Evolutionary conservation across 192 early-diverging fungal genomes (phyloP).

Genomic region (Chytriomyces sp.): DNA sequence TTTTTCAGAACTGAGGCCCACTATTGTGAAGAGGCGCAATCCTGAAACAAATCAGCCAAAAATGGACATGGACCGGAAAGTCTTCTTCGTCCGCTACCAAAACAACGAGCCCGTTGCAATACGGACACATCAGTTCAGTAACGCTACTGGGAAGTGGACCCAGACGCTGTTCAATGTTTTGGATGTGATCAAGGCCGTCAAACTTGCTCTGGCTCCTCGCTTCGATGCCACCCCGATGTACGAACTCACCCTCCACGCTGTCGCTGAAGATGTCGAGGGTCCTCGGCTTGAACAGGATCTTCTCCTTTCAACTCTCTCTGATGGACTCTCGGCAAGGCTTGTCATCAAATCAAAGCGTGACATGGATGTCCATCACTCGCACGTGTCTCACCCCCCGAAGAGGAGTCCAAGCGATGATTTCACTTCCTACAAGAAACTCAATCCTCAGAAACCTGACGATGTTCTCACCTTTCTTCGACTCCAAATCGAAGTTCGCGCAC

Average conservation of each 20-base stretch:
- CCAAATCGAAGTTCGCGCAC: no score
- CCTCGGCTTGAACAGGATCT: neutral
- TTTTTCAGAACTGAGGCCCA: no score
- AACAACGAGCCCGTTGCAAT: neutral
- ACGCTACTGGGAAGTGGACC: neutral
- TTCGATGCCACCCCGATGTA: neutral
- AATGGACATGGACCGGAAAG: no score
- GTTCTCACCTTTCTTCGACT: no score
- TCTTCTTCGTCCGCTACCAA: slow-evolving; percentile 5
- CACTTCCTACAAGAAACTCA: no score
- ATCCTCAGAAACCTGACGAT: no score
- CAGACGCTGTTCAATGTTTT: neutral
- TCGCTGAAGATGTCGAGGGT: slow-evolving; percentile 1
- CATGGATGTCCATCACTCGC: no score
- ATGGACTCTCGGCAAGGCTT: no score
- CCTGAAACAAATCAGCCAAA: no score
- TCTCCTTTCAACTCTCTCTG: neutral
- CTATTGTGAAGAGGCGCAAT: no score
- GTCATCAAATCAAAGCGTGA: neutral
- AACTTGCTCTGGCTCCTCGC: neutral
- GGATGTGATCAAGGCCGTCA: neutral
- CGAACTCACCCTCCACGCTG: slow-evolving; percentile 8
- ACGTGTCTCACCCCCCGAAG: no score
- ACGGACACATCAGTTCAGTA: neutral
- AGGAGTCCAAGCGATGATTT: no score